Evolutionary conservation across 2,329 filamentous ascomycete genomes (phyloP), one percentile per base, ranked within the genome.

Genomic region (Alternaria postmessia): DNA sequence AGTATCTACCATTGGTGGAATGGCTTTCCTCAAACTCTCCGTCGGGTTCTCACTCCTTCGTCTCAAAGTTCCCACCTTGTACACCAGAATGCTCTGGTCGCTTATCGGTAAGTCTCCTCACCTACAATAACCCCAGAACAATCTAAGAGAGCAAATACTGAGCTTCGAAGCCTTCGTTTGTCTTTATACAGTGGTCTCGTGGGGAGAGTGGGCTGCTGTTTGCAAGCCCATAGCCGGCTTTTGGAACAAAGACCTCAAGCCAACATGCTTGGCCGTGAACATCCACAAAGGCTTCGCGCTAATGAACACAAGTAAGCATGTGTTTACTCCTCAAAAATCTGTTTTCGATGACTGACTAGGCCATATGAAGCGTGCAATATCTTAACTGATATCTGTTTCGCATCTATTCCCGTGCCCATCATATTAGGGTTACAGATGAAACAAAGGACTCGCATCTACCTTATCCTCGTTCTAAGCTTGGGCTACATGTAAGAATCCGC

Each of bases 321-420:
- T 36, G 18, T 36, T 3, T 32, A 5, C 28, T 14, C 18, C 26
- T 2, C 6, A 12, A 14, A 20, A 16, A 16, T 5, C 0, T 18
- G 2, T 47, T n/a, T 30, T 16, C 3, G 44, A 12, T 32, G n/a
- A 7, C 44, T 48, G 28, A 48, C 28, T 7, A 20, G 28, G 12
- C 30, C 44, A 20, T 22, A 5, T 20, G n/a, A 6, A 48, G 44
- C n/a, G 24, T 47, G 44, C 28, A 48, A 36, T 12, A 48, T 48
- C 30, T 48, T 48, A 11, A 48, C 46, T 20, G 46, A 48, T 36
- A 48, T 48, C 6, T 48, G 46, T 16, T 48, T 48, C 24, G 46
- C 46, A 24, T 22, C 46, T 18, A 48, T 48, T 22, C 46, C 46
- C 16, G 16, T 48, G 0, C 46, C 46, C 30, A 48, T 48, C 14